Evolutionary conservation across 441 rosid genomes (phyloP), one percentile per base, ranked within the genome.

Genomic region (Pelargonium myrrhifolium): DNA sequence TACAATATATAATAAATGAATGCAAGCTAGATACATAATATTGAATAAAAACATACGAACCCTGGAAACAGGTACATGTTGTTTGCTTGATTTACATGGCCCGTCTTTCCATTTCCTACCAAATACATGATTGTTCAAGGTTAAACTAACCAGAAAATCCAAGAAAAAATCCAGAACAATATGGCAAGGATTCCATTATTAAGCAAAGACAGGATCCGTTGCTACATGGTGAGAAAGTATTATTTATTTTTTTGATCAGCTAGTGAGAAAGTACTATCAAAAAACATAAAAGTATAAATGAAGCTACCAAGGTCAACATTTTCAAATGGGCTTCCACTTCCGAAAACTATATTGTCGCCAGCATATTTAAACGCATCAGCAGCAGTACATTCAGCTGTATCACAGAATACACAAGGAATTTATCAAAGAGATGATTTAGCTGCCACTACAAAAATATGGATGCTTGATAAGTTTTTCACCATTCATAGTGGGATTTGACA

Each of bases 11-110:
- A 43, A 20, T 26, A 8, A 17, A 21, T 3, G 1, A 56, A 11
- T 20, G 10, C 28, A 20, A 56, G 31, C 20, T 56, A 17, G 18
- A 24, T 8, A 58, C 4, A 21, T n/a, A 12, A 21, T 47, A 66
- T 21, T 56, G 20, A 43, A 65, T 21, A 49, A 68, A 39, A 40
- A 37, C 76, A 72, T 31, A 75, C 96, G 55, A 66, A 94, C 97
- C 99, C 99, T 0, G 97, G 99, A 82, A 94, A 94, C 68, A 94
- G 87, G 82, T 94, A 94, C 99, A 94, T 91, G 82, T 94, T 94
- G 81, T 94, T 94, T 71, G 97, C 97, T 75, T 91, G 99, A 84
- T 94, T 94, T 72, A 87, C 99, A 81, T 89, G 89, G 61, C 97
- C 97, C 26, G 84, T 77, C 76, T 79, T 86, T 67, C 99, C 96